Conservation (phyloP, 768 basidiomycete genomes). For the Rhodosporidiobolus odoratus region DNA sequence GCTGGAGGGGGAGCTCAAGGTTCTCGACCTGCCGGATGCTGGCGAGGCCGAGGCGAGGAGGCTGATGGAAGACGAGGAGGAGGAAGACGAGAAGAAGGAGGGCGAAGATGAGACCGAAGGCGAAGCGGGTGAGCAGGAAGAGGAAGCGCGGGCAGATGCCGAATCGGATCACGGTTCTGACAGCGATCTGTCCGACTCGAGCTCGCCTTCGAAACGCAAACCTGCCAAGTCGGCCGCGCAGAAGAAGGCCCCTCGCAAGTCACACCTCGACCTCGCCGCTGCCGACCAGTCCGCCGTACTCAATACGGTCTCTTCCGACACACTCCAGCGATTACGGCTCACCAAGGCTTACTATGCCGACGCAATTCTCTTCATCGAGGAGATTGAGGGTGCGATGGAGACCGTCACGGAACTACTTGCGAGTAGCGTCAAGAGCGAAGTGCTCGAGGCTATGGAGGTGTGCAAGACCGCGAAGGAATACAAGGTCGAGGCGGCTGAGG, state of each 20-base stretch:
- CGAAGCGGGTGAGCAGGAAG: conserved; percentile 47
- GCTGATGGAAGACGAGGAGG: conserved; percentile 57
- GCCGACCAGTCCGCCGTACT: conserved; percentile 68
- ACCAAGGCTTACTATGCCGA: conserved; percentile 82
- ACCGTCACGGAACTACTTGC: conserved; percentile 70
- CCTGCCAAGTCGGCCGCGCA: conserved; percentile 38
- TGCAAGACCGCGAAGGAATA: conserved; percentile 78
- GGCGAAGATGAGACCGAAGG: conserved; percentile 44
- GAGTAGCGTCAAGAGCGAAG: conserved; percentile 57
- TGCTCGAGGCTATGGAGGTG: conserved; percentile 59
- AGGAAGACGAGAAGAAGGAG: conserved; percentile 45
- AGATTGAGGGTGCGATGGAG: conserved; percentile 64
- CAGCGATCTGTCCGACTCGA: conserved; percentile 22
- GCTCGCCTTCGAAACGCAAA: conserved; percentile 42
- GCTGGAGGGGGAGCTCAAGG: conserved; percentile 61
- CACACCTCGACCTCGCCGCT: conserved; percentile 57
- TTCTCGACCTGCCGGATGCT: conserved; percentile 56
- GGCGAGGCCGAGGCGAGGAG: conserved; percentile 47
- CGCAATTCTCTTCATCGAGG: conserved; percentile 72
- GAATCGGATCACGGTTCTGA: conserved; percentile 30
- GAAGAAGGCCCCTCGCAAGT: conserved; percentile 27
- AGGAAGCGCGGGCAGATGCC: conserved; percentile 47
- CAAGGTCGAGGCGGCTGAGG: conserved; percentile 70
- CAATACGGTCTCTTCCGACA: conserved; percentile 62
- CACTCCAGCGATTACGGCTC: conserved; percentile 62